Conservation (phyloP, 1,284 basidiomycete genomes). For the Heterobasidion annosum region DNA sequence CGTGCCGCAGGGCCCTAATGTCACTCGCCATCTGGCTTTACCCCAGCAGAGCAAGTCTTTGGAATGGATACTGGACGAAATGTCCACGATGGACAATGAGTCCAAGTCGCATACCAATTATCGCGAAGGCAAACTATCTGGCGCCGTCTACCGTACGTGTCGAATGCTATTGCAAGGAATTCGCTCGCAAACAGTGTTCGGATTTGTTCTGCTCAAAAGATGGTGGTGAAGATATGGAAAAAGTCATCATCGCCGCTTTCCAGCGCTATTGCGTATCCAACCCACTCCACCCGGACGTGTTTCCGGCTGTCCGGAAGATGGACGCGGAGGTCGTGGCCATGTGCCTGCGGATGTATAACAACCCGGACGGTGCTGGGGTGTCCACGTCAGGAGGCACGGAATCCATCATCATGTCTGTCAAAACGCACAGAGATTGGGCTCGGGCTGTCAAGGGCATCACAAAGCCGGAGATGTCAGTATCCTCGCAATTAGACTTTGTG, state of each 20-base stretch:
- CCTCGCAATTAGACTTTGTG: neutral
- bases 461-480: slow-evolving; percentile 82
- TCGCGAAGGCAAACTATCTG: slow-evolving; percentile 74
- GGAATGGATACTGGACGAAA: slow-evolving; percentile 77
- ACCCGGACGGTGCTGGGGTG: slow-evolving; percentile 78
- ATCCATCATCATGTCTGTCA: slow-evolving; percentile 90
- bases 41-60: slow-evolving; percentile 59
- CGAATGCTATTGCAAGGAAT: neutral
- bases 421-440: slow-evolving; percentile 94
- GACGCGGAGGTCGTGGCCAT: slow-evolving; percentile 96
- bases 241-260: slow-evolving; percentile 63
- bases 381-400: slow-evolving; percentile 97
- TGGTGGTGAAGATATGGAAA: slow-evolving; percentile 76
- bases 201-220: slow-evolving; percentile 31
- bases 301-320: slow-evolving; percentile 95
- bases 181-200: slow-evolving; percentile 1
- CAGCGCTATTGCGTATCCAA: slow-evolving; percentile 75
- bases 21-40: slow-evolving; percentile 57
- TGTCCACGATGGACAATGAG: slow-evolving; percentile 69
- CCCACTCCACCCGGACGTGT: slow-evolving; percentile 92
- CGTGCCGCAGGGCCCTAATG: slow-evolving; percentile 48
- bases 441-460: slow-evolving; percentile 78
- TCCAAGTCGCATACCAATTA: slow-evolving; percentile 42
- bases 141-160: slow-evolving; percentile 79
- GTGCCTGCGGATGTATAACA: slow-evolving; percentile 83